These are phyloP conservation scores for Clavispora vitiphila DNA, from an alignment of 805 yeast species.

Conservation along the genomic window DNA sequence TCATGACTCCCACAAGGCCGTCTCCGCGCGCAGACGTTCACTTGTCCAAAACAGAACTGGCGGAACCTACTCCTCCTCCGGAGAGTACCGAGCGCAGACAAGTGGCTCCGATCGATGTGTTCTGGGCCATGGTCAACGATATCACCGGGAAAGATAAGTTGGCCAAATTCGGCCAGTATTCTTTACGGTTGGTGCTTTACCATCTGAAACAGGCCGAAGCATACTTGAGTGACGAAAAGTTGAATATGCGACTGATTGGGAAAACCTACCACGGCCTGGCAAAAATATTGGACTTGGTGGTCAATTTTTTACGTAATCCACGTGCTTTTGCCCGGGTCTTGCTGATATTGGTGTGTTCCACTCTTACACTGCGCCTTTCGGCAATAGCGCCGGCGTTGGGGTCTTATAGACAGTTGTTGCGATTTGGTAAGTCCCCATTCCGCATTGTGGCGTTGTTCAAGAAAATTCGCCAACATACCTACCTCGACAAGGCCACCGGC, in stretches of 20 bases:
- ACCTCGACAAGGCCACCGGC: slow-evolving; percentile 5
- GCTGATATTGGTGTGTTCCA: slow-evolving; percentile 31
- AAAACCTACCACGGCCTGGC: slow-evolving; percentile 26
- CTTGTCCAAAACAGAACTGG: slow-evolving; percentile 6
- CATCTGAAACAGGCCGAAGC: slow-evolving; percentile 40
- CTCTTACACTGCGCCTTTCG: slow-evolving; percentile 35
- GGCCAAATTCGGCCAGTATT: slow-evolving; percentile 60
- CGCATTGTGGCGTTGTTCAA: slow-evolving; percentile 36
- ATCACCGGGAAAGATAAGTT: slow-evolving; percentile 68
- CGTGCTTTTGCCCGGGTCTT: slow-evolving; percentile 31
- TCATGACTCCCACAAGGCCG: neutral
- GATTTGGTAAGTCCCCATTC: slow-evolving; percentile 70
- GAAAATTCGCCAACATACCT: slow-evolving; percentile 19
- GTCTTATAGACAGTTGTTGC: slow-evolving; percentile 59
- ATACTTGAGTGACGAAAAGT: slow-evolving; percentile 27
- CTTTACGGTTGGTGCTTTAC: slow-evolving; percentile 46
- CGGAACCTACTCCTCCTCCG: slow-evolving; percentile 7
- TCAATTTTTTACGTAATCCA: slow-evolving; percentile 34
- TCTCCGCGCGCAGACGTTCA: neutral
- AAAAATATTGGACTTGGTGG: slow-evolving; percentile 28
- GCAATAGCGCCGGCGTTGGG: slow-evolving; percentile 46
- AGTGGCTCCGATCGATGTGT: slow-evolving; percentile 35
- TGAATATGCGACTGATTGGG: slow-evolving; percentile 29
- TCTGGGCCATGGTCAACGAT: slow-evolving; percentile 49
- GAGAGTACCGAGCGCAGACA: neutral